Percentiles rank a stretch among this genome's conserved stretches.
phyloP scores from a whole-genome alignment of 306 rosid genomes.

The Arachis stenosperma region DNA sequence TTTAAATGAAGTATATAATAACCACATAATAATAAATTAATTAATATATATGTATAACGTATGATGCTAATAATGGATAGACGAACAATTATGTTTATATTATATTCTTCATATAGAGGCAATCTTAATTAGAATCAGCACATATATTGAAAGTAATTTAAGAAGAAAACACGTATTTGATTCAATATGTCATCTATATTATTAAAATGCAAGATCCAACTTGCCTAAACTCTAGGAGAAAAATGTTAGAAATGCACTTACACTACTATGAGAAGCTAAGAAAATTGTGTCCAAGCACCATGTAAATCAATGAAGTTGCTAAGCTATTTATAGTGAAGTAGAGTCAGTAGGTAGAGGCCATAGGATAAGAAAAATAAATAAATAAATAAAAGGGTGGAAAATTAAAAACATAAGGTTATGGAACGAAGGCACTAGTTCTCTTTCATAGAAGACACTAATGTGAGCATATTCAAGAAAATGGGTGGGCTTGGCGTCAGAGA shows the following conservation, averaged over 20 bases:
- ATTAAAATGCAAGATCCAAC: background rate
- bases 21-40: too few species aligned
- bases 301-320: slow-evolving; percentile 12
- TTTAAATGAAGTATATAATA: too few species aligned
- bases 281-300: slow-evolving; percentile 3
- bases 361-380: too few species aligned
- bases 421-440: background rate
- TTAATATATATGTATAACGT: too few species aligned
- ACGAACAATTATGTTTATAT: too few species aligned
- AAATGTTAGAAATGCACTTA: slow-evolving; percentile 25
- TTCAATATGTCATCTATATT: background rate
- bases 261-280: background rate
- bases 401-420: background rate
- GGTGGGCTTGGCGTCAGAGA: slow-evolving; percentile 71
- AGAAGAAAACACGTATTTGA: background rate
- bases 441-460: background rate
- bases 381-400: background rate
- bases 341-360: slow-evolving; percentile 5
- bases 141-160: background rate
- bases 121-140: background rate
- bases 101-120: background rate
- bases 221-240: background rate
- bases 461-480: slow-evolving; percentile 1
- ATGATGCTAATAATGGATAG: too few species aligned
- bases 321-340: slow-evolving; percentile 27